Evolutionary conservation across 257 asterid species (phyloP).

Genomic region (Solanum pinnatisectum): DNA sequence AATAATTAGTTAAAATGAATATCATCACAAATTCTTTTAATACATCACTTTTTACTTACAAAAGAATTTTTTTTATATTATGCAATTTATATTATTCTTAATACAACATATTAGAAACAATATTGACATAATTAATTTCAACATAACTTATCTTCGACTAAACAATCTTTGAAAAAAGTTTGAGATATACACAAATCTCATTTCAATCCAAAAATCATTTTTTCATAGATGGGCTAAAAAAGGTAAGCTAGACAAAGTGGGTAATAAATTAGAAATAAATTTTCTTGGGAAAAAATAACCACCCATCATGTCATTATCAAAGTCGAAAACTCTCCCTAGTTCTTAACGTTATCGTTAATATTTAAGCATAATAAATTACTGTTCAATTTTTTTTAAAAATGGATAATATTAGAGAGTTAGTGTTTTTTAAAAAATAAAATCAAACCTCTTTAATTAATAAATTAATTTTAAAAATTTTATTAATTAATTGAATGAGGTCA

Average conservation of each 20-base stretch:
- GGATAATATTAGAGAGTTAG: no score
- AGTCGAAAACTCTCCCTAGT: background rate
- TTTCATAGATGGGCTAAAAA: background rate
- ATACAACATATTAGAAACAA: no score
- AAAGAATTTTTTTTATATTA: no score
- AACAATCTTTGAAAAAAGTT: no score
- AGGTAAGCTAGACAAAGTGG: background rate
- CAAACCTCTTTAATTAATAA: no score
- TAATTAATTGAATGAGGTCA: no score
- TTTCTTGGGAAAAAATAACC: background rate
- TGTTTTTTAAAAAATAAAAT: no score
- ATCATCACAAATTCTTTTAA: background rate
- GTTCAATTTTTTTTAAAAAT: fast-evolving
- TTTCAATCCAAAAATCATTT: no score
- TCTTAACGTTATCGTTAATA: background rate
- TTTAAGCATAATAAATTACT: background rate
- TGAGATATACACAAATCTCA: background rate
- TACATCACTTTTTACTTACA: background rate
- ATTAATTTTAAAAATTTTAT: no score
- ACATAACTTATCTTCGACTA: no score
- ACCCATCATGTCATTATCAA: background rate
- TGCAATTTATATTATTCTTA: no score
- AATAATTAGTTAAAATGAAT: background rate
- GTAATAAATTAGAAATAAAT: background rate
- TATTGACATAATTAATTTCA: no score